Percentiles rank a stretch among this genome's conserved stretches.
Conservation (phyloP, 305 asterid species). For the Lippia alba region DNA sequence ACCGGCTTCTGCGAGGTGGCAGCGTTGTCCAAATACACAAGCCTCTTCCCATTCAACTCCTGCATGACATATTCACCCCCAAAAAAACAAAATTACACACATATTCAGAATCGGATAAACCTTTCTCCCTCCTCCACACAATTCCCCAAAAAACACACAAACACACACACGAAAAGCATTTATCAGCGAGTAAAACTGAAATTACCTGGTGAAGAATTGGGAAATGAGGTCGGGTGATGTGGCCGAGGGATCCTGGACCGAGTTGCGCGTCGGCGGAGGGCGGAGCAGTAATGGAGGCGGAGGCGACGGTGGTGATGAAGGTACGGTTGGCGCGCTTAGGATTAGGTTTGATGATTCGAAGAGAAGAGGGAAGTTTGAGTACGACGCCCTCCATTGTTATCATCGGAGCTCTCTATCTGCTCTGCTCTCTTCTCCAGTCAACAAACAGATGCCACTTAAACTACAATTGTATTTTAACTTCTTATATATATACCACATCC, state of each 20-base stretch:
- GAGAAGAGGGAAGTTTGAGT: constrained; percentile 56
- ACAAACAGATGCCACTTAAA: background rate
- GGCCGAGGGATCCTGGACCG: constrained; percentile 74
- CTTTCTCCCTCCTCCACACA: background rate
- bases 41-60: constrained; percentile 86
- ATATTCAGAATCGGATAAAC: background rate
- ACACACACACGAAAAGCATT: background rate
- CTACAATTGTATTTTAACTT: background rate
- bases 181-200: constrained; percentile 1
- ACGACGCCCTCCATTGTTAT: constrained; percentile 59
- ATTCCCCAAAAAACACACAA: background rate
- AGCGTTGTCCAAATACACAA: constrained; percentile 97
- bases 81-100: background rate
- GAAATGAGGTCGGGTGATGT: constrained; percentile 73
- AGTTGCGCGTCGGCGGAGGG: constrained; percentile 49
- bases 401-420: constrained; percentile 41
- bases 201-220: constrained; percentile 88
- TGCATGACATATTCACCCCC: constrained; percentile 35
- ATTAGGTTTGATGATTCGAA: constrained; percentile 47
- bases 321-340: constrained; percentile 41
- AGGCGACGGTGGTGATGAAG: constrained; percentile 47
- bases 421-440: constrained; percentile 1
- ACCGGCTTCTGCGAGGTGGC: constrained; percentile 99
- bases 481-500: too few relatives aligned
- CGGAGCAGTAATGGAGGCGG: constrained; percentile 54